phyloP scores from a whole-genome alignment of 1,284 basidiomycete species.

The Golubevia sp. region DNA sequence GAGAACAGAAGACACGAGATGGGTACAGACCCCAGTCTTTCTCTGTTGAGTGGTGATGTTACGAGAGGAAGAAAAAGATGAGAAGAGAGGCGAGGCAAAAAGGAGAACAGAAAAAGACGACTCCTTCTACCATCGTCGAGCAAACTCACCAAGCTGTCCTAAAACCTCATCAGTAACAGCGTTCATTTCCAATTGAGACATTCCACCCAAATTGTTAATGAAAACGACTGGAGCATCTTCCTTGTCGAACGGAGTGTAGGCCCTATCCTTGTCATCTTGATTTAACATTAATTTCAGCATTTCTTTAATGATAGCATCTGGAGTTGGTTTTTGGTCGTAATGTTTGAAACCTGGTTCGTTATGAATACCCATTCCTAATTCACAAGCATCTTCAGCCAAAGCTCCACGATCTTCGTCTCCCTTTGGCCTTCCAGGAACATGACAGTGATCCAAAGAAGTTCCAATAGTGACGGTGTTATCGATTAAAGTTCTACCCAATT shows the following conservation, averaged over 20 bases:
- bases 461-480: constrained; percentile 66
- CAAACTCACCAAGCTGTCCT: constrained; percentile 64
- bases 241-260: constrained; percentile 63
- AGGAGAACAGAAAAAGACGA: no score
- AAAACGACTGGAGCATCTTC: constrained; percentile 63
- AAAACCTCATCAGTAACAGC: constrained; percentile 65
- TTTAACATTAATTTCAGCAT: constrained; percentile 50
- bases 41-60: constrained; percentile 2
- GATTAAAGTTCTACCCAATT: constrained; percentile 68
- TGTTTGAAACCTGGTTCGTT: constrained; percentile 68
- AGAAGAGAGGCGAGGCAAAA: no score
- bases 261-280: constrained; percentile 63
- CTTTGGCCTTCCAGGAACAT: constrained; percentile 66
- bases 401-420: constrained; percentile 47
- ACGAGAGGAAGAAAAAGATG: constrained; percentile 2
- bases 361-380: constrained; percentile 69
- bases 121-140: background rate
- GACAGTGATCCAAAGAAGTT: constrained; percentile 68
- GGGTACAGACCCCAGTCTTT: constrained; percentile 56
- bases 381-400: constrained; percentile 62
- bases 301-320: constrained; percentile 21
- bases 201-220: constrained; percentile 69
- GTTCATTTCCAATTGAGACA: constrained; percentile 68
- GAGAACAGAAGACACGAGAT: constrained; percentile 62
- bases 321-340: constrained; percentile 46